Conservation (phyloP, 129 eudicot genomes). For the Flaveria bidentis region DNA sequence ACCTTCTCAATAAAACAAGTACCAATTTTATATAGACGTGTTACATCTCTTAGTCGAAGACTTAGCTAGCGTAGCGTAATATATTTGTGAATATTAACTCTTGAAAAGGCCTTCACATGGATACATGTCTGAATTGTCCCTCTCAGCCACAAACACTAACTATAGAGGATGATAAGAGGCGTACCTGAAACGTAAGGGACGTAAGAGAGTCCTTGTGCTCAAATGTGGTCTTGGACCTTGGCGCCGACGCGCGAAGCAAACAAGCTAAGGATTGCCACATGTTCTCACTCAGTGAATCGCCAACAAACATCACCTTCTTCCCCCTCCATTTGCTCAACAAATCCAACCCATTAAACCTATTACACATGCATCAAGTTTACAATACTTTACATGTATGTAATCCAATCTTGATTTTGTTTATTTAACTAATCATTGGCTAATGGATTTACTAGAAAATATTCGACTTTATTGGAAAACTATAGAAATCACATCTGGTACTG, state of each 20-base stretch:
- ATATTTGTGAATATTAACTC: not conserved
- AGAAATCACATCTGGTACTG: not conserved
- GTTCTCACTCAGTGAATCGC: slow-evolving; percentile 61
- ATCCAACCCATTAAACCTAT: slow-evolving; percentile 61
- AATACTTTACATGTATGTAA: not conserved
- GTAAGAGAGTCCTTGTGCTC: slow-evolving; percentile 43
- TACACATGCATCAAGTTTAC: slow-evolving; percentile 5
- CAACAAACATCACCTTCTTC: slow-evolving; percentile 59
- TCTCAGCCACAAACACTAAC: too few species aligned
- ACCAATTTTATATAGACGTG: not conserved
- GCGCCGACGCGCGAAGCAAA: slow-evolving; percentile 48
- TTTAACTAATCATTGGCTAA: not conserved
- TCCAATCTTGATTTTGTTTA: not conserved
- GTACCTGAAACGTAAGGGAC: slow-evolving; percentile 69
- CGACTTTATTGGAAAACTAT: not conserved
- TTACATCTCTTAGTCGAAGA: not conserved
- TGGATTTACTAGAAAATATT: not conserved
- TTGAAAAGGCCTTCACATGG: not conserved
- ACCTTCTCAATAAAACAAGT: not conserved
- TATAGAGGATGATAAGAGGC: not conserved
- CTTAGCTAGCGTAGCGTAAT: not conserved
- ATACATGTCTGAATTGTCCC: too few species aligned
- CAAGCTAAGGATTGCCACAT: slow-evolving; percentile 70
- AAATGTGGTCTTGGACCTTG: slow-evolving; percentile 24
- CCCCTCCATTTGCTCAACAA: slow-evolving; percentile 50